Percentiles rank a stretch among this genome's conserved stretches.
These are phyloP conservation scores for Lichtheimia ramosa DNA, from an alignment of 371 early-diverging fungal genomes.

Conservation along the genomic window DNA sequence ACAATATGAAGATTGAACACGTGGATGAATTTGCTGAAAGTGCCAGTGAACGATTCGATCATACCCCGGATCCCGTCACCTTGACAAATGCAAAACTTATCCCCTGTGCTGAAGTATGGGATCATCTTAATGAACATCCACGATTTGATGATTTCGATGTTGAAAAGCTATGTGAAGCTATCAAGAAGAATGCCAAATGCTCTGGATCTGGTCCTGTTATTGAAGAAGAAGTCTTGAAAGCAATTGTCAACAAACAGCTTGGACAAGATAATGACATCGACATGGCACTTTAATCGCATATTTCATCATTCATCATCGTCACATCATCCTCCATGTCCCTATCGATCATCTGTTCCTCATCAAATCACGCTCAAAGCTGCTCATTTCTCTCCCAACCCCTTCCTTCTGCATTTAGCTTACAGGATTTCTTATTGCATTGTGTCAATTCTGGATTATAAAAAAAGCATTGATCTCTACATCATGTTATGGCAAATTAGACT, in stretches of 20 bases:
- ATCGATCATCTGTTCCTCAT: too few relatives aligned
- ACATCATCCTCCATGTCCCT: too few relatives aligned
- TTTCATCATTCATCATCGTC: too few relatives aligned
- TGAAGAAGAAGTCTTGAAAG: constrained; percentile 37
- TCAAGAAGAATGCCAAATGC: constrained; percentile 63
- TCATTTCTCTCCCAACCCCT: too few relatives aligned
- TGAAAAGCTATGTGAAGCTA: constrained; percentile 53
- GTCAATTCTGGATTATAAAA: too few relatives aligned
- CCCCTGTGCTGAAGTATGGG: constrained; percentile 40
- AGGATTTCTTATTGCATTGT: too few relatives aligned
- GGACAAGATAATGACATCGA: neutral
- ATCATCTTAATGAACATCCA: constrained; percentile 45
- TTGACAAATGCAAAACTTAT: constrained; percentile 11
- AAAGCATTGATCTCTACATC: too few relatives aligned
- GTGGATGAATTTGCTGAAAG: constrained; percentile 22
- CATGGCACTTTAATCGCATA: neutral
- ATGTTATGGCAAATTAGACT: too few relatives aligned
- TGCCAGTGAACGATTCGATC: constrained; percentile 15
- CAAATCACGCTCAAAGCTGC: too few relatives aligned
- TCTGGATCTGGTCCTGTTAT: constrained; percentile 53
- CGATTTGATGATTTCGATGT: constrained; percentile 56
- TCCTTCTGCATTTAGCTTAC: too few relatives aligned
- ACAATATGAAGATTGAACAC: constrained; percentile 5
- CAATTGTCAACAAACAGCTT: constrained; percentile 4
- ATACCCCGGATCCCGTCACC: constrained; percentile 16